Conservation (phyloP, 257 asterid species). For the Solanum boliviense region DNA sequence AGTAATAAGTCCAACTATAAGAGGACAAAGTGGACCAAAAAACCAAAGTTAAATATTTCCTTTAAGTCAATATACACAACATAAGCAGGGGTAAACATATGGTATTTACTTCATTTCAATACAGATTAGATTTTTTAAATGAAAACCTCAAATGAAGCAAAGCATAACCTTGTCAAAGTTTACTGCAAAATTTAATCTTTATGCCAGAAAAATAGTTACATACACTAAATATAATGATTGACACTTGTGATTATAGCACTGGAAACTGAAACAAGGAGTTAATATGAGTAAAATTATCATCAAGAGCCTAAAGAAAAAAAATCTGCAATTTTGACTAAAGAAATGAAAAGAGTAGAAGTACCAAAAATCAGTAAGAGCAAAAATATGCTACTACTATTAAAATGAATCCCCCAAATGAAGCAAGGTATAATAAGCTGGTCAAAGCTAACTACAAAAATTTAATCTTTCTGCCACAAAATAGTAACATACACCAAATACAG, state of each 20-base stretch:
- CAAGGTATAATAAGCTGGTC: not conserved
- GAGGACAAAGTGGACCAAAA: not conserved
- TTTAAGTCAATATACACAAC: not conserved
- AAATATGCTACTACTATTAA: not conserved
- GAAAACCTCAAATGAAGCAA: not conserved
- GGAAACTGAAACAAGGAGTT: not conserved
- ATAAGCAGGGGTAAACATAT: not conserved
- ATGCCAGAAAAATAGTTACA: not conserved
- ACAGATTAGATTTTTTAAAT: not conserved
- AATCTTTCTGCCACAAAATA: not conserved
- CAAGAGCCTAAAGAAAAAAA: not conserved
- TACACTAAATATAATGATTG: not conserved
- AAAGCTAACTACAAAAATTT: not conserved
- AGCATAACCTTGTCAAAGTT: not conserved
- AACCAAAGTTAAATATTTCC: not conserved
- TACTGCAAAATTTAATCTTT: not conserved
- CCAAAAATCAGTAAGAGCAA: slow-evolving; percentile 46
- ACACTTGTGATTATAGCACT: not conserved
- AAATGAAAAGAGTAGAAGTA: slow-evolving; percentile 8
- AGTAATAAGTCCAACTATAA: not conserved
- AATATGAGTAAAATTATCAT: not conserved
- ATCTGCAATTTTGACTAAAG: not conserved
- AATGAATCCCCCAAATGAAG: not conserved
- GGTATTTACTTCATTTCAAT: not conserved
- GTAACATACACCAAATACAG: not conserved